Evolutionary conservation across 345 rosid species (phyloP).

Genomic region (Pistacia integerrima): DNA sequence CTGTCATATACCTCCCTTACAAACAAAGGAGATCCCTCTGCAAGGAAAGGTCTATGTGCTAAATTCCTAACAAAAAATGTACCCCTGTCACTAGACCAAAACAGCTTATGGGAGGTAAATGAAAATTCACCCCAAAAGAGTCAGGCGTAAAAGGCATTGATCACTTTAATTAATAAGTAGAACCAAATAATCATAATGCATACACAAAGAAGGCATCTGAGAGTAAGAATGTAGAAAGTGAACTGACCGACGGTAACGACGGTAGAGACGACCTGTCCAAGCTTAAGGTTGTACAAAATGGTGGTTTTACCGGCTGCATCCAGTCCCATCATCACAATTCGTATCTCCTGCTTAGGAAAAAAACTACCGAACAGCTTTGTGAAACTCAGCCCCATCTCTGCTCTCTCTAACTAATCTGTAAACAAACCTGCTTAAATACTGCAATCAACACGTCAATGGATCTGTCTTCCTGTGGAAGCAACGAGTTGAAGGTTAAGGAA

Average conservation of each 20-base stretch:
- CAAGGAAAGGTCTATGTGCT: not conserved
- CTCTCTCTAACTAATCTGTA: constrained; percentile 1
- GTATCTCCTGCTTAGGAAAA: constrained; percentile 78
- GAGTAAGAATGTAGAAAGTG: constrained; percentile 7
- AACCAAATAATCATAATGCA: not conserved
- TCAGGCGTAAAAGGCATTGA: too few species aligned
- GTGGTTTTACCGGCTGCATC: constrained; percentile 91
- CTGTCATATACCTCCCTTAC: too few species aligned
- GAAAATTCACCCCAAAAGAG: too few species aligned
- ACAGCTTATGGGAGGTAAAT: not conserved
- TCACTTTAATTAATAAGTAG: too few species aligned
- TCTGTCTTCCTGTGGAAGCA: too few species aligned
- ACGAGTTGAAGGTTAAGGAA: too few species aligned
- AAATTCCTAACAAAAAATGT: not conserved
- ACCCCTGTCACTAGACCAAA: not conserved
- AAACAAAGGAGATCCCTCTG: not conserved
- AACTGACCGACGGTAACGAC: constrained; percentile 63
- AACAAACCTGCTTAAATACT: constrained; percentile 1
- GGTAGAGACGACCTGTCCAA: constrained; percentile 80
- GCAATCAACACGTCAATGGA: too few species aligned
- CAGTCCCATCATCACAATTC: constrained; percentile 86
- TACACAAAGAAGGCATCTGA: not conserved
- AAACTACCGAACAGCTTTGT: constrained; percentile 71
- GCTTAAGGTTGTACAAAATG: constrained; percentile 82
- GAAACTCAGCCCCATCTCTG: constrained; percentile 59